Conservation (phyloP, 441 rosid genomes). For the Theobroma grandiflorum region DNA sequence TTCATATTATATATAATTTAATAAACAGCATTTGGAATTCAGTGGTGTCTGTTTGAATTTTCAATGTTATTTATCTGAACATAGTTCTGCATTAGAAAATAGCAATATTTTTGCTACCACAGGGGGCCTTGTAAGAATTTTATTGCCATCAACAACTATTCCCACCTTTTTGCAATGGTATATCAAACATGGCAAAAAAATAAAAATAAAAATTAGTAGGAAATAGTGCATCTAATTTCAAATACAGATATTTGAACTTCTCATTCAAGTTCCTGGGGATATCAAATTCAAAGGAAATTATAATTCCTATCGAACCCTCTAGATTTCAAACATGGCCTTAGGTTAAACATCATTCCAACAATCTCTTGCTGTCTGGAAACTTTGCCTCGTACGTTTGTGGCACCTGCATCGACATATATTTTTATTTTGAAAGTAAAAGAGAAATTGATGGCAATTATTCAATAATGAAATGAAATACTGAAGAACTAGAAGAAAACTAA, state of each 20-base stretch:
- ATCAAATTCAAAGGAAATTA: background rate
- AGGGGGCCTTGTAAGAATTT: background rate
- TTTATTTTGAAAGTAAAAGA: background rate
- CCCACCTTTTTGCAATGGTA: background rate
- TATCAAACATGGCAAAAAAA: background rate
- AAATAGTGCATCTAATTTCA: background rate
- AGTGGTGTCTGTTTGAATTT: background rate
- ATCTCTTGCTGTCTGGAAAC: slow-evolving; percentile 68
- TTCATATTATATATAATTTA: too few relatives aligned
- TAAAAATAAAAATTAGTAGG: background rate
- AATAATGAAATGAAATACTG: background rate
- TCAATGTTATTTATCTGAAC: background rate
- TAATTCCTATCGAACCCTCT: background rate
- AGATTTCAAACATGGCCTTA: background rate
- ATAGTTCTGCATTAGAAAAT: background rate
- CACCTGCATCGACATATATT: slow-evolving; percentile 41
- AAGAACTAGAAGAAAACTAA: background rate
- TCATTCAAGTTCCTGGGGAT: background rate
- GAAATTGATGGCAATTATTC: background rate
- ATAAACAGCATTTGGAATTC: background rate
- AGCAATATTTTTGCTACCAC: background rate
- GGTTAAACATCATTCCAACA: slow-evolving; percentile 15
- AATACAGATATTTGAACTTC: background rate
- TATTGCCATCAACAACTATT: background rate
- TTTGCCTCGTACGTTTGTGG: slow-evolving; percentile 67